Evolutionary conservation across 2,329 filamentous ascomycete genomes (phyloP).

Genomic region (Huntiella moniliformis): DNA sequence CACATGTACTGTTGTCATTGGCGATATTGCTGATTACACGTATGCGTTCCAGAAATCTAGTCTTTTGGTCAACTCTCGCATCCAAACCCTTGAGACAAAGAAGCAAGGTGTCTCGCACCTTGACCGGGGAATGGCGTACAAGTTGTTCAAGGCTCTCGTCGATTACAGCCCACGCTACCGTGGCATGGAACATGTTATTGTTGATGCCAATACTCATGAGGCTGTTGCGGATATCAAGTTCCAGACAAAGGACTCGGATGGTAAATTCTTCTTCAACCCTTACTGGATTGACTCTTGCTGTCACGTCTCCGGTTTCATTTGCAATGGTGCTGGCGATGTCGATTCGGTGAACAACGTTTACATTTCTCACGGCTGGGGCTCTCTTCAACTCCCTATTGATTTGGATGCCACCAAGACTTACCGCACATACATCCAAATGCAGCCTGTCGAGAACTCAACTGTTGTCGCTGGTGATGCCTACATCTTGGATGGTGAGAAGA

Average conservation of each 20-base stretch:
- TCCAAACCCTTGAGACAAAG: constrained; percentile 39
- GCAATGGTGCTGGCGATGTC: constrained; percentile 38
- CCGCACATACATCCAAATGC: constrained; percentile 39
- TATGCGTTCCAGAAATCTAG: constrained; percentile 47
- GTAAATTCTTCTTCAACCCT: constrained; percentile 36
- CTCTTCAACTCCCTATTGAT: constrained; percentile 30
- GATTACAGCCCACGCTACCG: constrained; percentile 35
- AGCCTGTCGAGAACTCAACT: constrained; percentile 29
- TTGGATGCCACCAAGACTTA: constrained; percentile 28
- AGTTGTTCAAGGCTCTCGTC: constrained; percentile 39
- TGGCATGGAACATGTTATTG: constrained; percentile 40
- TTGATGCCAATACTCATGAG: constrained; percentile 32
- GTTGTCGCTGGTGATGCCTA: constrained; percentile 34
- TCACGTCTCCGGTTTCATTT: constrained; percentile 41
- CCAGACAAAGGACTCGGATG: constrained; percentile 28
- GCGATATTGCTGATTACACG: constrained; percentile 40
- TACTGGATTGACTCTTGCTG: constrained; percentile 41
- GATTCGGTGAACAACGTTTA: constrained; percentile 36
- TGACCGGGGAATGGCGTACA: constrained; percentile 60
- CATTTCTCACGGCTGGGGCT: constrained; percentile 42
- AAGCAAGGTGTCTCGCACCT: constrained; percentile 50
- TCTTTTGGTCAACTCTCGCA: constrained; percentile 49
- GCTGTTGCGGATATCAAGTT: constrained; percentile 33
- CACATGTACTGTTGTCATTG: constrained; percentile 40
- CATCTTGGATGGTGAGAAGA: constrained; percentile 31